Evolutionary conservation across 257 asterid species (phyloP).

Genomic region (Solanum gandarillasii): DNA sequence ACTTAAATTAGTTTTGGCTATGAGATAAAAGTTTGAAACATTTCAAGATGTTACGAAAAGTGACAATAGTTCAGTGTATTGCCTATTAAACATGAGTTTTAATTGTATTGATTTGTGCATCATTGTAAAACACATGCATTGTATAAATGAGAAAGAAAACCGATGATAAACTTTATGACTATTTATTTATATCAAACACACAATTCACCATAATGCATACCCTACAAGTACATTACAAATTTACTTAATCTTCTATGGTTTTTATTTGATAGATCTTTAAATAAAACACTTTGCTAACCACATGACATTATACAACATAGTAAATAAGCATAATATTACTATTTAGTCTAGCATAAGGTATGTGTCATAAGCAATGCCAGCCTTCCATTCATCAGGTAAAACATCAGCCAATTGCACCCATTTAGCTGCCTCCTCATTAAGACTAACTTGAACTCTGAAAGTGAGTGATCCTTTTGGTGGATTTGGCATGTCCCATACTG

Average conservation of each 20-base stretch:
- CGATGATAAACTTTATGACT: background rate
- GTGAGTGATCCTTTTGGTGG: slow-evolving; percentile 46
- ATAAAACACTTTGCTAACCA: background rate
- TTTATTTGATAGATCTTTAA: background rate
- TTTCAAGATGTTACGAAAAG: no score
- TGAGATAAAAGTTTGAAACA: no score
- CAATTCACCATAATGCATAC: background rate
- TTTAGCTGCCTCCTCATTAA: slow-evolving; percentile 13
- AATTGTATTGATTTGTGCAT: background rate
- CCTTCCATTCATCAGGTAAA: slow-evolving; percentile 54
- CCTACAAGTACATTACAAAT: background rate
- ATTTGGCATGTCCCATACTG: slow-evolving; percentile 44
- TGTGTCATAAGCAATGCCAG: slow-evolving; percentile 59
- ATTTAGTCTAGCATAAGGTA: slow-evolving; percentile 29
- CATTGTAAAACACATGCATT: background rate
- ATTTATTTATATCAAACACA: background rate
- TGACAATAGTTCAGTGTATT: background rate
- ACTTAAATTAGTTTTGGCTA: no score
- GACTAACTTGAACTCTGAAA: slow-evolving; percentile 27
- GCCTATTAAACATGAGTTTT: background rate
- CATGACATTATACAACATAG: background rate
- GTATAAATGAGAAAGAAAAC: background rate
- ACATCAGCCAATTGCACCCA: slow-evolving; percentile 34
- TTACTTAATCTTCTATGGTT: background rate
- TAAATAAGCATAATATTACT: background rate